Percentiles rank a stretch among this genome's conserved stretches.
phyloP scores from a whole-genome alignment of 2,329 filamentous ascomycete species.

The Pyrenochaeta sp. region DNA sequence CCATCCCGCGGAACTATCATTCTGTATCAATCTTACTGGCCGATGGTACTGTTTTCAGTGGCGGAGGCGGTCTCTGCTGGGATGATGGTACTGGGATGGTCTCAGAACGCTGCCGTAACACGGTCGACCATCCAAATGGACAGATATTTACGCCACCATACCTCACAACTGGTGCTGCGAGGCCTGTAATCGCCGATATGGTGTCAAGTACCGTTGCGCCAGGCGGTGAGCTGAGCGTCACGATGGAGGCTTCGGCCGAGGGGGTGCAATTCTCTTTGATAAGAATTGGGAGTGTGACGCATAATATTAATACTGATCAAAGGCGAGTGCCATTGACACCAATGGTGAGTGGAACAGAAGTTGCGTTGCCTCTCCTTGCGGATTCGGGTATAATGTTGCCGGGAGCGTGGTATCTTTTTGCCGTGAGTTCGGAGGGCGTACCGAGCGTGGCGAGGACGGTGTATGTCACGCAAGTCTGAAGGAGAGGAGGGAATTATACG shows the following conservation, averaged over 20 bases:
- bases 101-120: constrained; percentile 57
- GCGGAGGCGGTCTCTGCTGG: constrained; percentile 30
- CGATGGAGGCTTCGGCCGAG: constrained; percentile 15
- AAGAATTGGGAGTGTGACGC: constrained; percentile 33
- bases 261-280: constrained; percentile 22
- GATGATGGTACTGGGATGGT: constrained; percentile 18
- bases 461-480: constrained; percentile 1
- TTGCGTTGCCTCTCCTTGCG: constrained; percentile 16
- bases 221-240: constrained; percentile 22
- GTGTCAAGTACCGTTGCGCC: constrained; percentile 8
- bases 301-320: constrained; percentile 33
- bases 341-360: constrained; percentile 4
- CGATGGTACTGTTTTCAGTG: constrained; percentile 30
- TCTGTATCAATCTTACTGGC: constrained; percentile 31
- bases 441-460: constrained; percentile 28
- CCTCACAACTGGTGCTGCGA: constrained; percentile 51
- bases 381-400: constrained; percentile 23
- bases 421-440: constrained; percentile 21
- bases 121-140: constrained; percentile 55
- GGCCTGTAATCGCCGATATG: constrained; percentile 22
- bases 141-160: constrained; percentile 65
- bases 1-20: constrained; percentile 32
- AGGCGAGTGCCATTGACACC: constrained; percentile 24
- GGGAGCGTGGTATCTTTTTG: constrained; percentile 31
- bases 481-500: not conserved